Evolutionary conservation across 441 rosid genomes (phyloP), one percentile per base, ranked within the genome.

Genomic region (Adansonia grandidieri): DNA sequence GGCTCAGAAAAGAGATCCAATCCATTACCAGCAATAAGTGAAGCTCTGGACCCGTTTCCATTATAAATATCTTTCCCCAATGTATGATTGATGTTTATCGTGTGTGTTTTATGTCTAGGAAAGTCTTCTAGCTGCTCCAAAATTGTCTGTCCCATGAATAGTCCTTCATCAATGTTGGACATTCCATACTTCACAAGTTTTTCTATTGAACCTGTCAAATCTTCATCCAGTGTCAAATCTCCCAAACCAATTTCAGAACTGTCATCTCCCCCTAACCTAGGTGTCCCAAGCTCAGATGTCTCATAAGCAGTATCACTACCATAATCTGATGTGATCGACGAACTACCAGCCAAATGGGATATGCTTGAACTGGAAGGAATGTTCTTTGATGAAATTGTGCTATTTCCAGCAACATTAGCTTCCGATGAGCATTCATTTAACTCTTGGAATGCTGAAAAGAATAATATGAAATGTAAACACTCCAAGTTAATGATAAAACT

Each of bases 291-390:
- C 77, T 93, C 99, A 84, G 98, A 95, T 60, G 96, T 86, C 83
- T 95, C 98, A 87, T 92, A 91, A 80, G 91, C 93, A 80, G 95
- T 90, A 80, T 97, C 98, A 80, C 97, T 93, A 53, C 98, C 98
- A 88, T 89, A 89, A 84, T 97, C 99, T 47, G 99, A 97, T 73
- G 91, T 79, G 50, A 91, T 75, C 37, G 98, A 94, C 76, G 91
- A 91, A 88, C 90, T 79, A 20, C 89, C 93, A 56, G 85, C 85
- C 83, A 84, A 74, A 54, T 74, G 85, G 77, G 92, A 89, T 70
- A 85, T 76, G 80, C 91, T 88, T 80, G 91, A 86, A 79, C 79
- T 64, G 73, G 86, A 77, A 77, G 84, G 87, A 54, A 80, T 76
- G 71, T 82, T 81, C 73, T 86, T 80, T 19, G 91, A 83, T 17